These are phyloP conservation scores for Cenococcum geophilum DNA, from an alignment of 495 filamentous ascomycete genomes.

Conservation along the genomic window DNA sequence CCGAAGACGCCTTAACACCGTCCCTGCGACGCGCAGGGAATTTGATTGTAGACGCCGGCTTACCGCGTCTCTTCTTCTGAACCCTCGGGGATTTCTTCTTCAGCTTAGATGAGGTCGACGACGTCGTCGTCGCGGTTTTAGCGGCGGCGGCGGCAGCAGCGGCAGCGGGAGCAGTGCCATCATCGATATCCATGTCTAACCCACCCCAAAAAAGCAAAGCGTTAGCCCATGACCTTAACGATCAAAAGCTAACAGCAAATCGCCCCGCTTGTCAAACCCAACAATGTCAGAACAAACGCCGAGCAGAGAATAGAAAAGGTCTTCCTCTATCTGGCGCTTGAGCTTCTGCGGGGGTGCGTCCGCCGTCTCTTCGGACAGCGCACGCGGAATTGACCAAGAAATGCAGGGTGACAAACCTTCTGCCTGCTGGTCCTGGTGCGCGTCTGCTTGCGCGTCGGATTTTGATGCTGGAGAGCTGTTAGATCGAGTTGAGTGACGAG, in stretches of 20 bases:
- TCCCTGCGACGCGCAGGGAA: not conserved
- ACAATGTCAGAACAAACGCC: slow-evolving; percentile 9
- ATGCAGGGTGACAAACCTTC: slow-evolving; percentile 11
- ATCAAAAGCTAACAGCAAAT: slow-evolving; percentile 9
- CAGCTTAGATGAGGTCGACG: not conserved
- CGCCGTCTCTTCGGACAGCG: not conserved
- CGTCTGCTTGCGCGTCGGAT: not conserved
- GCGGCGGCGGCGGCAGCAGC: too few relatives aligned
- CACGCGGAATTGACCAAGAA: slow-evolving; percentile 3
- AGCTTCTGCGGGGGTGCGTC: slow-evolving; percentile 5
- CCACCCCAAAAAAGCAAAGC: not conserved
- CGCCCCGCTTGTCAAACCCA: slow-evolving; percentile 4
- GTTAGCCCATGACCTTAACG: slow-evolving; percentile 10
- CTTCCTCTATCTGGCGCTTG: not conserved
- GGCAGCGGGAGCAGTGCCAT: too few relatives aligned
- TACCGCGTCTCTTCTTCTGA: not conserved
- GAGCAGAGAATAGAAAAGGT: slow-evolving; percentile 1
- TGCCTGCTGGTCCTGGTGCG: slow-evolving; percentile 2
- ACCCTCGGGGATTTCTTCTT: not conserved
- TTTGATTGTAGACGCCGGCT: not conserved
- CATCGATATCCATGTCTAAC: slow-evolving; percentile 7
- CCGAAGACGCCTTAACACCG: not conserved
- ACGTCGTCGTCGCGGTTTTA: not conserved
- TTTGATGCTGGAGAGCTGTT: not conserved
- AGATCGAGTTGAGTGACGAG: not conserved